Base-by-base conservation (phyloP, 179 eudicot species). In the Patellifolia procumbens region DNA sequence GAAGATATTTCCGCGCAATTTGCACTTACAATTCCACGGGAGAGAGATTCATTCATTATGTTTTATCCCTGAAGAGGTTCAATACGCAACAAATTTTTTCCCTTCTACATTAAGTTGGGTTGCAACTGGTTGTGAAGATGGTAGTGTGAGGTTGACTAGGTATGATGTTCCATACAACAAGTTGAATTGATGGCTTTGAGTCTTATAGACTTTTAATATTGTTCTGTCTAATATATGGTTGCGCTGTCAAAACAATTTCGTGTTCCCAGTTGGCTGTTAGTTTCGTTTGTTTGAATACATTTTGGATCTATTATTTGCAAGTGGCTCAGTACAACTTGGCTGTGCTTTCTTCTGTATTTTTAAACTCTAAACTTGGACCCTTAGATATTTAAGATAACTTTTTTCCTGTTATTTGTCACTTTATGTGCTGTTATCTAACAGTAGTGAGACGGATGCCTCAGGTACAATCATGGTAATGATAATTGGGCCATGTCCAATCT, bases 51-150 rank as follows among this genome's bases (percentile, higher is more conserved):
- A 95, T 78, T 88, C 96, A 39, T 53, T 95, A 42, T 88, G 97
- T 83, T 86, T 95, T 86, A 82, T 93, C 58, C 81, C 85, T 58
- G 87, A 81, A 71, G 81, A 70, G 73, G 39, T 80, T 73, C 64
- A 73, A n/a, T 76, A 59, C 71, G 70, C 64, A 71, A 49, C 81
- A 39, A 67, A 63, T 64, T 76, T 20, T 61, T 55, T 42, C 49
- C 16, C 46, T 73, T 83, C 88, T 75, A 76, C 78, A 70, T 79
- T 88, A 59, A 80, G 82, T 78, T 93, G 90, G 87, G 80, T 95
- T 82, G 97, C 94, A 69, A 95, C 98, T 73, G 99, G 99, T 10
- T 89, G 98, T 80, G 99, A 95, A 89, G 99, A 91, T 74, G 99
- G 99, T 81, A 88, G 91, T 65, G 98, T 95, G 85, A 87, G 98